Evolutionary conservation across 2,329 filamentous ascomycete genomes (phyloP).

Genomic region (Nigrograna mackinnonii): DNA sequence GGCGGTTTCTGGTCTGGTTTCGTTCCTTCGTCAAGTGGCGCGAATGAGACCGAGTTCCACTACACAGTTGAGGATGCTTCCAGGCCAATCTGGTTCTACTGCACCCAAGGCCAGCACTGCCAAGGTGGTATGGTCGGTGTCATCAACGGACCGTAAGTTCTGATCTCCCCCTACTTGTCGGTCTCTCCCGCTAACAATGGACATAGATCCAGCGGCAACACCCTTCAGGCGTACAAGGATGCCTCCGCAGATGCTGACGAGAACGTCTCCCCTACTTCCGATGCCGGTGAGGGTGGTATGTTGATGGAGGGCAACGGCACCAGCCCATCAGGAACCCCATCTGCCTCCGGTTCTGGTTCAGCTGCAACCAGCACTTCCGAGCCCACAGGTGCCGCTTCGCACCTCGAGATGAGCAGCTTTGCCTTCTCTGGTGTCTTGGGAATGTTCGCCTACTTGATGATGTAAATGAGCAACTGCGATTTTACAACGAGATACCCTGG

Average conservation of each 20-base stretch:
- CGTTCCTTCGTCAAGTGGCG: constrained; percentile 27
- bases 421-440: constrained; percentile 30
- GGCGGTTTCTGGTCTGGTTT: constrained; percentile 44
- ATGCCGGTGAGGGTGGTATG: constrained; percentile 28
- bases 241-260: constrained; percentile 14
- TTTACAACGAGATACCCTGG: neutral
- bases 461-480: constrained; percentile 17
- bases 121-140: constrained; percentile 44
- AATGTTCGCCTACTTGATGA: constrained; percentile 32
- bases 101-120: constrained; percentile 43
- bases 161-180: neutral
- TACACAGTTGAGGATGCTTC: constrained; percentile 39
- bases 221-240: constrained; percentile 26
- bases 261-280: constrained; percentile 19
- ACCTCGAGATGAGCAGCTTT: constrained; percentile 22
- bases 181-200: constrained; percentile 14
- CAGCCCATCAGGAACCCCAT: no score
- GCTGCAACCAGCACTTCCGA: constrained; percentile 19
- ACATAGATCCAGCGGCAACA: constrained; percentile 21
- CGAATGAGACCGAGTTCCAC: constrained; percentile 29
- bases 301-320: constrained; percentile 19
- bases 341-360: constrained; percentile 11
- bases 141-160: constrained; percentile 42
- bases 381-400: constrained; percentile 29
- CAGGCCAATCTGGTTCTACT: constrained; percentile 45